These are phyloP conservation scores for Tarenaya hassleriana DNA, from an alignment of 345 rosid genomes.

Conservation along the genomic window DNA sequence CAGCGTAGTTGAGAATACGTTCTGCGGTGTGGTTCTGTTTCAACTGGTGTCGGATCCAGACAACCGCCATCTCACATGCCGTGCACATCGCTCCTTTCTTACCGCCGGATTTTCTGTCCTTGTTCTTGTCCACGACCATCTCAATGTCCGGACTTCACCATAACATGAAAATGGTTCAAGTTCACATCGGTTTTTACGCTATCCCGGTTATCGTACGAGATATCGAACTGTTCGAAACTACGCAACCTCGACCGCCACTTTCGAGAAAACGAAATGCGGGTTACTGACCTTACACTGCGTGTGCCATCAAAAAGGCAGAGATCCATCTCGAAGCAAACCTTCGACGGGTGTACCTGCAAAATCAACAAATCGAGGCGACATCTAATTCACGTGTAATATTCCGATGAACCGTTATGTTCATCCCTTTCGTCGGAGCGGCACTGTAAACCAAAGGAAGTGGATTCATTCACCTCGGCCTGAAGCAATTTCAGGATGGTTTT, in stretches of 20 bases:
- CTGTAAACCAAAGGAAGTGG: not conserved
- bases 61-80: slow-evolving; percentile 85
- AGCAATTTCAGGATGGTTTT: slow-evolving; percentile 64
- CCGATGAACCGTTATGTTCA: no score
- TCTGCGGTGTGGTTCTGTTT: no score
- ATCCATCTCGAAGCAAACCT: slow-evolving; percentile 77
- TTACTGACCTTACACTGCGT: slow-evolving; percentile 59
- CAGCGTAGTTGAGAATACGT: slow-evolving; percentile 62
- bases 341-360: slow-evolving; percentile 53
- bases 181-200: no score
- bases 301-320: slow-evolving; percentile 69
- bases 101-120: slow-evolving; percentile 37
- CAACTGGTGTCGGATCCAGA: slow-evolving; percentile 83
- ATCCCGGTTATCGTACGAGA: no score
- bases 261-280: not conserved
- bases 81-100: slow-evolving; percentile 48
- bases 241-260: no score
- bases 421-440: no score
- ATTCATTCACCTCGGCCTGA: slow-evolving; percentile 50
- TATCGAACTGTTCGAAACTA: no score
- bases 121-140: slow-evolving; percentile 40
- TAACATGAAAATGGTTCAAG: no score
- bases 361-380: not conserved
- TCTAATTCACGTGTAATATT: not conserved
- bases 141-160: slow-evolving; percentile 53